Evolutionary conservation across 2,329 filamentous ascomycete species (phyloP).

Genomic region (Bisporella sp.): DNA sequence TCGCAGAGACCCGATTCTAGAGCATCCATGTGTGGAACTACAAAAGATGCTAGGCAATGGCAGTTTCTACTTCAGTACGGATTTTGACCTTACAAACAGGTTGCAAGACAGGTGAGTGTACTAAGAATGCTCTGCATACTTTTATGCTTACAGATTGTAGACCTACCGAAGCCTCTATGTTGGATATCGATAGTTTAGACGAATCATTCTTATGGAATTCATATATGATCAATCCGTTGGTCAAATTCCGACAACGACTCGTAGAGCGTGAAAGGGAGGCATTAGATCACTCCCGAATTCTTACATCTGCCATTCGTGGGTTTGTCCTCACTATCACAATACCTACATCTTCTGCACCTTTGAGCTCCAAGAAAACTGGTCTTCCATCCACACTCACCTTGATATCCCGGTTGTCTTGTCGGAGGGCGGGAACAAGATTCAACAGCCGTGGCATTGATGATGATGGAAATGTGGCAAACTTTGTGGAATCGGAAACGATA

Average conservation of each 20-base stretch:
- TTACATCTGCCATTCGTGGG: conserved; percentile 90
- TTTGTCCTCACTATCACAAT: conserved; percentile 86
- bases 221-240: conserved; percentile 91
- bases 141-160: conserved; percentile 35
- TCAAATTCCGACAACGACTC: conserved; percentile 80
- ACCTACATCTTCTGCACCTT: conserved; percentile 66
- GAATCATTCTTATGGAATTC: conserved; percentile 95
- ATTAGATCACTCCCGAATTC: conserved; percentile 78
- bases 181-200: conserved; percentile 90
- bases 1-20: conserved; percentile 61
- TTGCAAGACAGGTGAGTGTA: conserved; percentile 68
- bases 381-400: conserved; percentile 80
- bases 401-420: conserved; percentile 85
- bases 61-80: conserved; percentile 97
- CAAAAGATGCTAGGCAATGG: conserved; percentile 90
- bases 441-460: conserved; percentile 97
- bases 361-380: conserved; percentile 58
- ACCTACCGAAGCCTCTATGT: conserved; percentile 66
- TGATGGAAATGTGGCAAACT: conserved; percentile 95
- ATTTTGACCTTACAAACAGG: conserved; percentile 92
- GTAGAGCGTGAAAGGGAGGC: conserved; percentile 66
- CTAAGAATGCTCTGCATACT: background rate
- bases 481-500: conserved; percentile 94
- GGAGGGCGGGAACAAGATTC: conserved; percentile 87
- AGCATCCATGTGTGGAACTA: conserved; percentile 85